These are phyloP conservation scores for Colletotrichum trifolii DNA, from an alignment of 2,329 filamentous ascomycete species.

Conservation along the genomic window DNA sequence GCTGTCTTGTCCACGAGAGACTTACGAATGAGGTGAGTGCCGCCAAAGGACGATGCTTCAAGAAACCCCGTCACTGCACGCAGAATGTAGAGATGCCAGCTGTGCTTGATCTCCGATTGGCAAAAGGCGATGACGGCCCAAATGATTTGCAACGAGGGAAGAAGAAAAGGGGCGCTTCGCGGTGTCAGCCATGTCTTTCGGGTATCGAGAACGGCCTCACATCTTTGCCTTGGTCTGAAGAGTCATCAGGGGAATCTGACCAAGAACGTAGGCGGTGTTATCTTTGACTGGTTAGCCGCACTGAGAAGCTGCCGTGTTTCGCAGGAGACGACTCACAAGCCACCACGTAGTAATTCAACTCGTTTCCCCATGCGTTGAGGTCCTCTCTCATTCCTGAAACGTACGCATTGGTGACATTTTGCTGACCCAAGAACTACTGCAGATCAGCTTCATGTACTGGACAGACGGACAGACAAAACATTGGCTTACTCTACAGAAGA, in stretches of 20 bases:
- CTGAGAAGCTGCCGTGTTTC: fast-evolving
- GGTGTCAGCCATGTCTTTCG: conserved; percentile 7
- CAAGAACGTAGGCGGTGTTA: conserved; percentile 42
- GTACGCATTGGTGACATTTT: conserved; percentile 42
- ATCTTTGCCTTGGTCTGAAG: conserved; percentile 43
- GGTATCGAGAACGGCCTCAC: conserved; percentile 20
- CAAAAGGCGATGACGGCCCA: conserved; percentile 43
- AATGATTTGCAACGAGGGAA: conserved; percentile 39
- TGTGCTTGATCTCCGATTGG: conserved; percentile 40
- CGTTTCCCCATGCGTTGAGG: conserved; percentile 41
- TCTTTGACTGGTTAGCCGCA: conserved; percentile 30
- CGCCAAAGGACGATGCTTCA: conserved; percentile 42
- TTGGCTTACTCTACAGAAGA: conserved; percentile 33
- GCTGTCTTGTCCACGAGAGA: background rate
- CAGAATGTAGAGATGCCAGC: conserved; percentile 41
- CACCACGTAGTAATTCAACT: conserved; percentile 41
- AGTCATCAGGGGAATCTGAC: conserved; percentile 46
- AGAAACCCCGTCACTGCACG: conserved; percentile 39
- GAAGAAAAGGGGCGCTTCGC: conserved; percentile 39
- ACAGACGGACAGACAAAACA: fast-evolving
- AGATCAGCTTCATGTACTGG: background rate
- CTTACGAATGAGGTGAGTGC: conserved; percentile 44
- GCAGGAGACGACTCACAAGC: conserved; percentile 15
- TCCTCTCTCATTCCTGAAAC: conserved; percentile 44
- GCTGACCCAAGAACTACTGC: conserved; percentile 43